phyloP scores from a whole-genome alignment of 805 yeast genomes.

The Priceomyces haplophilus region DNA sequence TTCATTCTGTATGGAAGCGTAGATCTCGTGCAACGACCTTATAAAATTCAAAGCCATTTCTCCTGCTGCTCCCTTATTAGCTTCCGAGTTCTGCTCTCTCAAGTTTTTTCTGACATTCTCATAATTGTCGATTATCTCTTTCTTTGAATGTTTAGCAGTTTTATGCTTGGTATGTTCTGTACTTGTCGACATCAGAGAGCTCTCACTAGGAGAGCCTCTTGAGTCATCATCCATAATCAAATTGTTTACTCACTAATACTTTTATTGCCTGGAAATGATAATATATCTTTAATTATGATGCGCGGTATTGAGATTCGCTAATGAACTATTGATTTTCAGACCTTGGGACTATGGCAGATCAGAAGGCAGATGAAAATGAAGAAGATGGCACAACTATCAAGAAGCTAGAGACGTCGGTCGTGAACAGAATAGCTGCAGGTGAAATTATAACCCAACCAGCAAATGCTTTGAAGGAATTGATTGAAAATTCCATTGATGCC shows the following conservation, averaged over 20 bases:
- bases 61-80: conserved; percentile 59
- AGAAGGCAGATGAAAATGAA: background rate
- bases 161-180: conserved; percentile 16
- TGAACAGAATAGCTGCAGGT: conserved; percentile 94
- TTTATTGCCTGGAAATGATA: too few species aligned
- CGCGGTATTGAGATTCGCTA: conserved; percentile 1
- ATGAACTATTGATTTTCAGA: too few species aligned
- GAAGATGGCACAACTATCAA: conserved; percentile 7
- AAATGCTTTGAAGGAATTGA: conserved; percentile 87
- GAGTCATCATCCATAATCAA: background rate
- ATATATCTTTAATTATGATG: background rate
- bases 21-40: conserved; percentile 45
- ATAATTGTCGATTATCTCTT: conserved; percentile 21
- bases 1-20: conserved; percentile 38
- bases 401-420: conserved; percentile 64
- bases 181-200: background rate
- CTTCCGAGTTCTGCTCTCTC: conserved; percentile 42
- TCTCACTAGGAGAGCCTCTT: background rate
- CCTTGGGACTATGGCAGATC: conserved; percentile 1
- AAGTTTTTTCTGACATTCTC: conserved; percentile 27
- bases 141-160: conserved; percentile 15
- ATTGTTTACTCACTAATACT: too few species aligned
- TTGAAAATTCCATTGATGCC: conserved; percentile 93
- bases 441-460: conserved; percentile 93
- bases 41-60: conserved; percentile 44